These are phyloP conservation scores for Pleurotus pulmonarius DNA, from an alignment of 768 basidiomycete species.

Conservation along the genomic window DNA sequence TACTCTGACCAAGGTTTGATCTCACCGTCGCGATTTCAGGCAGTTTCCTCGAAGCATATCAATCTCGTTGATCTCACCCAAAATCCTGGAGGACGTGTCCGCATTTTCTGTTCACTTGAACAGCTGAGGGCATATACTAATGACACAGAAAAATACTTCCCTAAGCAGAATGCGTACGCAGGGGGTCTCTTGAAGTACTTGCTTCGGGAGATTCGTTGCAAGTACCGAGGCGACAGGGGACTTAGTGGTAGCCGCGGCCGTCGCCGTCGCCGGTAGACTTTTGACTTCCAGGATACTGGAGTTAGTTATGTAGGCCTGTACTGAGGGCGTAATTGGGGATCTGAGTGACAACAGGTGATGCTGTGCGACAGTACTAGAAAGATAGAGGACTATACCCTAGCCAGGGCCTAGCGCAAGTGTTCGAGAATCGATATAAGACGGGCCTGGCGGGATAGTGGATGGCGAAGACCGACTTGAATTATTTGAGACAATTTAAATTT, in stretches of 20 bases:
- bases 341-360: too few species aligned
- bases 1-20: too few species aligned
- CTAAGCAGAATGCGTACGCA: slow-evolving; percentile 22
- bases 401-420: too few species aligned
- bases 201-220: slow-evolving; percentile 22
- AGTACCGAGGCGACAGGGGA: neutral
- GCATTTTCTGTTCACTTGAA: slow-evolving; percentile 18
- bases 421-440: too few species aligned
- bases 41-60: slow-evolving; percentile 25
- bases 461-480: too few species aligned
- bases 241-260: neutral
- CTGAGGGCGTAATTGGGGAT: too few species aligned
- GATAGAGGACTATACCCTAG: too few species aligned
- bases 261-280: neutral
- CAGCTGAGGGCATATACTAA: slow-evolving; percentile 15
- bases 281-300: too few species aligned
- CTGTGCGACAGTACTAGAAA: too few species aligned
- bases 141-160: slow-evolving; percentile 24
- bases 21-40: slow-evolving; percentile 14
- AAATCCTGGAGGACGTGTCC: slow-evolving; percentile 6
- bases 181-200: slow-evolving; percentile 27
- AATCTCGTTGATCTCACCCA: slow-evolving; percentile 37
- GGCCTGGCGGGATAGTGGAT: too few species aligned
- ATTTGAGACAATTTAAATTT: too few species aligned
- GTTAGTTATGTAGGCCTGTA: too few species aligned